Conservation (phyloP, 805 yeast genomes). For the Zygosaccharomyces gambellarensis region DNA sequence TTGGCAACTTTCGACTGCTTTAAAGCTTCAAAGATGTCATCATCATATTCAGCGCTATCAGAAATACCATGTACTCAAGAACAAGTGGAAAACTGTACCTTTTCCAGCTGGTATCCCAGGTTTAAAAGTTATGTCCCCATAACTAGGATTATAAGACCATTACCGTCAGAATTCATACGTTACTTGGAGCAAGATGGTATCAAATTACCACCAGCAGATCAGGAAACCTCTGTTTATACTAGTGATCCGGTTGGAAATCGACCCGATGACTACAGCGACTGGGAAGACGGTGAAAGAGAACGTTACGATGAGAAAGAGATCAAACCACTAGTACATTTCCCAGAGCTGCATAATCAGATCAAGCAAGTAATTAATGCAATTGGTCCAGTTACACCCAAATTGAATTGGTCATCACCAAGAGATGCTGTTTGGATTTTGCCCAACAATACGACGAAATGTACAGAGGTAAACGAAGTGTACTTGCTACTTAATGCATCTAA, state of each 20-base stretch:
- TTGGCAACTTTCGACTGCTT: neutral
- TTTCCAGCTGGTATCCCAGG: slow-evolving; percentile 54
- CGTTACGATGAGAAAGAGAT: slow-evolving; percentile 22
- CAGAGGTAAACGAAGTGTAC: slow-evolving; percentile 67
- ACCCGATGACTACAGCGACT: slow-evolving; percentile 68
- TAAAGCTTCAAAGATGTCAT: slow-evolving; percentile 4
- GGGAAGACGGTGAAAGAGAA: slow-evolving; percentile 48
- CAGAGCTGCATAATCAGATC: slow-evolving; percentile 55
- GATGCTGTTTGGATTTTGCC: slow-evolving; percentile 92
- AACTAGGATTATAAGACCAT: slow-evolving; percentile 48
- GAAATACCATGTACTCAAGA: slow-evolving; percentile 32
- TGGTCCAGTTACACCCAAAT: slow-evolving; percentile 74
- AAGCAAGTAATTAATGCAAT: slow-evolving; percentile 41
- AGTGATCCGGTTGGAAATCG: slow-evolving; percentile 39
- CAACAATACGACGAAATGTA: slow-evolving; percentile 69
- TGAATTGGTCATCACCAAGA: slow-evolving; percentile 96
- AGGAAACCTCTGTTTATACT: slow-evolving; percentile 31
- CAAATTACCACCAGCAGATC: slow-evolving; percentile 46
- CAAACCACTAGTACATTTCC: slow-evolving; percentile 50
- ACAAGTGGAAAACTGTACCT: slow-evolving; percentile 49
- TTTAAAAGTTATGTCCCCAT: slow-evolving; percentile 48
- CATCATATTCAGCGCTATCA: slow-evolving; percentile 19
- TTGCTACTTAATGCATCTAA: slow-evolving; percentile 80
- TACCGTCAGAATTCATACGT: slow-evolving; percentile 53
- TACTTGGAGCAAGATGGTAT: slow-evolving; percentile 69